Evolutionary conservation across 2,329 filamentous ascomycete genomes (phyloP), one percentile per base, ranked within the genome.

Genomic region (Penicillium sp.): DNA sequence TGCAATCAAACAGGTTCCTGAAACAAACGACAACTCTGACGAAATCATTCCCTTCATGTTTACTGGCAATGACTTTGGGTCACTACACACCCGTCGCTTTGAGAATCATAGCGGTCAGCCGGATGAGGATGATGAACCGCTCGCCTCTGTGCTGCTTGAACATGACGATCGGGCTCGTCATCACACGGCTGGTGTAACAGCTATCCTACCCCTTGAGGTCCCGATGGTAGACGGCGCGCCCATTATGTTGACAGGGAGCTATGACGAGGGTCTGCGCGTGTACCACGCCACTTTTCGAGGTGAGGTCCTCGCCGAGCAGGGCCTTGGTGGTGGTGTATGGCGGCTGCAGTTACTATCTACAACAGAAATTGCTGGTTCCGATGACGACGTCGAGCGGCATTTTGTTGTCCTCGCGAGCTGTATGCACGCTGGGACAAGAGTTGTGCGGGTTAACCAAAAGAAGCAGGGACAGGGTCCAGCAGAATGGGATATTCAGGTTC

Each of bases 271-370:
- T 57, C 78, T 97, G 18, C 84, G 93, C 12, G 78, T 96, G 1
- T 78, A 80, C 48, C 68, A 72, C 57, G 64, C 65, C 23, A 69
- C 61, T 5, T 64, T 65, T 6, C 55, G 76, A 15, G 74, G 77
- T 4, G 78, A 78, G 29, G 74, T 87, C 2, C 80, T 92, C 5
- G 81, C 84, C 0, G 85, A 91, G 56, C 64, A 81, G 49, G 80
- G 88, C 49, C 80, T 97, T 0, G 84, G 80, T 2, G 92, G 89
- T 23, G 92, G 92, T 1, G 93, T 97, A 2, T 99, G 94, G 92
- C 81, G 93, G 54, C 70, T 97, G 52, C 89, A 89, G 68, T 64
- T 89, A 37, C 74, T 72, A 6, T 43, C 56, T 15, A 53, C 58
- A 18, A 56, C 54, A 15, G 44, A 45, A 26, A 26, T 35, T 2